Percentiles rank a stretch among this genome's conserved stretches.
These are phyloP conservation scores for Fusarium sp. DNA, from an alignment of 2,329 filamentous ascomycete genomes.

Conservation along the genomic window DNA sequence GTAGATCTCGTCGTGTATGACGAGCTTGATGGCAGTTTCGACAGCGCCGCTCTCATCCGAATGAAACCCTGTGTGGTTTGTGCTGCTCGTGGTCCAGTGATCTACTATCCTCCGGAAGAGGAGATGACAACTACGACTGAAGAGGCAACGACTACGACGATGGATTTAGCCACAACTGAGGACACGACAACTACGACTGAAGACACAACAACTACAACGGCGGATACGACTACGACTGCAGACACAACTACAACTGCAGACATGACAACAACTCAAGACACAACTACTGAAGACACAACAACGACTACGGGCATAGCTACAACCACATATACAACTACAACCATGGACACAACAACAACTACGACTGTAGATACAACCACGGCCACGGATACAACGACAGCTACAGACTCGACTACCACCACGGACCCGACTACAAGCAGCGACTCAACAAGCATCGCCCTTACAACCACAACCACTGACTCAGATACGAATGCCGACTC, in stretches of 20 bases:
- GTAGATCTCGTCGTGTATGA: slow-evolving; percentile 28
- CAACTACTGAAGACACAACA: background rate
- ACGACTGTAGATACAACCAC: background rate
- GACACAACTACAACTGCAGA: background rate
- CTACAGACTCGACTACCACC: background rate
- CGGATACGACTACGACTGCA: background rate
- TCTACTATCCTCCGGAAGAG: background rate
- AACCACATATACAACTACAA: background rate
- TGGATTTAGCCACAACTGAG: background rate
- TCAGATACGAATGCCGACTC: background rate
- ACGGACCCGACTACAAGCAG: background rate
- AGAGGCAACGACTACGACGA: background rate
- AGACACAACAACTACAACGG: background rate
- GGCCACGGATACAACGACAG: background rate
- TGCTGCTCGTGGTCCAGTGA: background rate
- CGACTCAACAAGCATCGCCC: background rate
- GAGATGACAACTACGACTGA: background rate
- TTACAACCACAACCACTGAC: background rate
- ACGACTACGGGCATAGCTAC: background rate
- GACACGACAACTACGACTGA: background rate
- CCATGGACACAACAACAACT: background rate
- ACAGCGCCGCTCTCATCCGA: slow-evolving; percentile 19
- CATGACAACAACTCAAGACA: background rate
- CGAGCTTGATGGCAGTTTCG: slow-evolving; percentile 3
- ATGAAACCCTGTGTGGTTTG: slow-evolving; percentile 14